Conservation (phyloP, 768 basidiomycete species). For the Suillus subluteus region DNA sequence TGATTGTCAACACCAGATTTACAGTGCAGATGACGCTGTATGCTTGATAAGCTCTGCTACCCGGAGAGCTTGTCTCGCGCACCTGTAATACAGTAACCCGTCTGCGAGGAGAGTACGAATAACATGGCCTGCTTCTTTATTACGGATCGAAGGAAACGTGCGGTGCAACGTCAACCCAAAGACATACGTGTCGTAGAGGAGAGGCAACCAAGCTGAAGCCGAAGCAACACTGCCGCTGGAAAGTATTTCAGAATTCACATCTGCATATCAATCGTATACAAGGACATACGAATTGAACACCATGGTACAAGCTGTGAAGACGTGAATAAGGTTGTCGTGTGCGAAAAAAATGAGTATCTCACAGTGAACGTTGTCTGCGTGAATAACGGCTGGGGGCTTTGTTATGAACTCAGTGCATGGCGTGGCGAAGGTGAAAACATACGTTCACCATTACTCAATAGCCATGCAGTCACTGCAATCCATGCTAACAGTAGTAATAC, state of each 20-base stretch:
- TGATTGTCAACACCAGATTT: conserved; percentile 42
- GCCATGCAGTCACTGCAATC: conserved; percentile 53
- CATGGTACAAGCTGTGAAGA: conserved; percentile 44
- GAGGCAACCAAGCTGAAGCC: conserved; percentile 45
- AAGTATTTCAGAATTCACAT: neutral
- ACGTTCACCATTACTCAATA: conserved; percentile 55
- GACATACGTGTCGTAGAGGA: conserved; percentile 42
- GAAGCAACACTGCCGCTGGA: conserved; percentile 31
- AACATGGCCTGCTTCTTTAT: conserved; percentile 24
- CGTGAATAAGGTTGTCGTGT: conserved; percentile 31
- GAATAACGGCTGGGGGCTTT: conserved; percentile 18
- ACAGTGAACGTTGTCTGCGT: conserved; percentile 15
- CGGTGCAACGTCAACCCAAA: conserved; percentile 37
- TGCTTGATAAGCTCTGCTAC: neutral
- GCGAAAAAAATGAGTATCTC: neutral
- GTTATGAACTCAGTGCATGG: neutral
- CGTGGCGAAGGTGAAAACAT: conserved; percentile 21
- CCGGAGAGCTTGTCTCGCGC: neutral
- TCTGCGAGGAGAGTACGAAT: conserved; percentile 33
- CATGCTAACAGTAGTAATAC: conserved; percentile 43
- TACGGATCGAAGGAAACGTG: conserved; percentile 27
- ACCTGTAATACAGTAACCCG: conserved; percentile 42
- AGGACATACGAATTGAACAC: conserved; percentile 37
- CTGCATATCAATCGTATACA: neutral
- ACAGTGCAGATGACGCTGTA: conserved; percentile 42